Conservation (phyloP, 202 grass and related monocot genomes). For the Bolboschoenoplectus hybrid region DNA sequence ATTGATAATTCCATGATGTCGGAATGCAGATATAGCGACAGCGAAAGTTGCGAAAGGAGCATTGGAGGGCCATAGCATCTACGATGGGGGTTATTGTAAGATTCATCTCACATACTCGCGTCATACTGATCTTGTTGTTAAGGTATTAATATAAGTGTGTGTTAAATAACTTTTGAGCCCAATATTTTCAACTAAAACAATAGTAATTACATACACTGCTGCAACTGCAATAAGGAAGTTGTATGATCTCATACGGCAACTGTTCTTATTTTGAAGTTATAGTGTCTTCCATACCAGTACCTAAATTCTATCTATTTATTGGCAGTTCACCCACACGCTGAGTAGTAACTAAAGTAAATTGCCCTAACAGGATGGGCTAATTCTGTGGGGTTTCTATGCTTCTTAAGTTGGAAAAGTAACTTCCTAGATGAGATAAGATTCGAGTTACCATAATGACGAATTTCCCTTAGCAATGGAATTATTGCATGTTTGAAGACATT, state of each 20-base stretch:
- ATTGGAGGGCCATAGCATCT: conserved; percentile 98
- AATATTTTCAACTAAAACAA: conserved; percentile 31
- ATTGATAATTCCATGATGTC: conserved; percentile 8
- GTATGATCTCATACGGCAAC: background rate
- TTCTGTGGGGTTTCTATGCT: background rate
- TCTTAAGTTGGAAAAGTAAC: conserved; percentile 6
- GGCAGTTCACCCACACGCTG: background rate
- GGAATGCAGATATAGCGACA: conserved; percentile 65
- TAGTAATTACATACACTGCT: background rate
- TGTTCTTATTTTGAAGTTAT: background rate
- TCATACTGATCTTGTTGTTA: conserved; percentile 99
- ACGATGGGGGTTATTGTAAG: conserved; percentile 99
- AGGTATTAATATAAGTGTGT: conserved; percentile 74
- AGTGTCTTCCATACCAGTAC: background rate
- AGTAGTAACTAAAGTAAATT: background rate
- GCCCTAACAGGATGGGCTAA: background rate
- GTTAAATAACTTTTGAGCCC: conserved; percentile 41
- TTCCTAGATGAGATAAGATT: conserved; percentile 1
- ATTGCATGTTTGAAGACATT: background rate
- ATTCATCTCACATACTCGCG: conserved; percentile 99
- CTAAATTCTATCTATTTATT: background rate
- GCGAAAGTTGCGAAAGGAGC: conserved; percentile 87
- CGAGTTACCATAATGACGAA: background rate
- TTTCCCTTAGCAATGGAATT: background rate
- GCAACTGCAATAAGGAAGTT: background rate